Percentiles rank a stretch among this genome's conserved stretches.
Evolutionary conservation across 2,329 filamentous ascomycete genomes (phyloP).

Genomic region (Exophiala mesophila): DNA sequence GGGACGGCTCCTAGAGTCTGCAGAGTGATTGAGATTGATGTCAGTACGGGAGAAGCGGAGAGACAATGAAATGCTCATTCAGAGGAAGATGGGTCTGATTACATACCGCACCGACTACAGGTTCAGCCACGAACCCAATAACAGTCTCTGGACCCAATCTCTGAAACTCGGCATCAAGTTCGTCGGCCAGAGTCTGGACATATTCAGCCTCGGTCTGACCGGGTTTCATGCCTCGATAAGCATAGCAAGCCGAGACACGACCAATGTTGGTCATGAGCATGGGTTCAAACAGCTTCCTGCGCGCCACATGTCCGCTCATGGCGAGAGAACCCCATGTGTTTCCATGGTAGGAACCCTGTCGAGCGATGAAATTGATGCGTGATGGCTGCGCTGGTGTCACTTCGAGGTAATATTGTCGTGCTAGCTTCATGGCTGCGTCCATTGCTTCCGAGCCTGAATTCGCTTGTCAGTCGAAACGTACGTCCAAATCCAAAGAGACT

Average conservation of each 20-base stretch:
- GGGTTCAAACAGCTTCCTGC: conserved; percentile 58
- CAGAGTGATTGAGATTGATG: not conserved
- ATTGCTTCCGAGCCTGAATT: conserved; percentile 50
- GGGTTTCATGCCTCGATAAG: conserved; percentile 53
- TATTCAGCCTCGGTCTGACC: conserved; percentile 57
- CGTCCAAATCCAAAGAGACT: not conserved
- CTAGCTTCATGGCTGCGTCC: conserved; percentile 64
- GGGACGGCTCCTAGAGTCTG: conserved; percentile 65
- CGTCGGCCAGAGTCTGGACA: conserved; percentile 54
- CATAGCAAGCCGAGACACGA: conserved; percentile 62
- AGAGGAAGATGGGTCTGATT: too few species aligned
- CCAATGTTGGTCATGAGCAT: conserved; percentile 54
- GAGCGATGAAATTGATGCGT: conserved; percentile 59
- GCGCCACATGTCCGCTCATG: conserved; percentile 57
- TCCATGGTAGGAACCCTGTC: conserved; percentile 65
- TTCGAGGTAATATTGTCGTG: conserved; percentile 62
- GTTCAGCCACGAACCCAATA: conserved; percentile 68
- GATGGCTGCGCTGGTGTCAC: conserved; percentile 47
- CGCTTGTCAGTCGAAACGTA: not conserved
- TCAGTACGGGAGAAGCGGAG: not conserved
- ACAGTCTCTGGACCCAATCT: conserved; percentile 60
- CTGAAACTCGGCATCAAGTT: conserved; percentile 64
- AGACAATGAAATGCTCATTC: not conserved
- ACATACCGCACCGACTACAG: conserved; percentile 64
- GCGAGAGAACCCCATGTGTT: conserved; percentile 64